A percentile compares a stretch with the other conserved stretches of the same genome.
phyloP scores from a whole-genome alignment of 1,284 basidiomycete species.

The Tausonia pullulans region DNA sequence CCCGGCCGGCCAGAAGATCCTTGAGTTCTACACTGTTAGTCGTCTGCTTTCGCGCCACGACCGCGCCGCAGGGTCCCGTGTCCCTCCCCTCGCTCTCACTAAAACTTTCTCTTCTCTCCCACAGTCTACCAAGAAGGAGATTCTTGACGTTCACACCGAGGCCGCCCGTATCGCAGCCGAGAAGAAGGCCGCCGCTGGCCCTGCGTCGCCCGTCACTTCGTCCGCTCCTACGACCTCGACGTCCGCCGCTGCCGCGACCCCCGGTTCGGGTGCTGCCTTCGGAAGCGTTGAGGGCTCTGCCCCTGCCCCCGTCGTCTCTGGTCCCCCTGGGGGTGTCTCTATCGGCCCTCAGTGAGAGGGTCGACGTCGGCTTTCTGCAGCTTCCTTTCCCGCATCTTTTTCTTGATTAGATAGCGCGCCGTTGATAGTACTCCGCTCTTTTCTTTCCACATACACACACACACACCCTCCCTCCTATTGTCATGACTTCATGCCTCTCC shows the following conservation, averaged over 20 bases:
- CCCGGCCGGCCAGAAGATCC: constrained; percentile 54
- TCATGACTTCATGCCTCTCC: no score
- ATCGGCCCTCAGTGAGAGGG: background rate
- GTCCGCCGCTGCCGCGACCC: background rate
- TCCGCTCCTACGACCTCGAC: background rate
- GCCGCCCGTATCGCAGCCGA: constrained; percentile 37
- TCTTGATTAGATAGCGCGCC: background rate
- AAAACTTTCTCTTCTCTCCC: constrained; percentile 40
- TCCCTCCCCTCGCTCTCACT: constrained; percentile 5
- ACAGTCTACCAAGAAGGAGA: constrained; percentile 60
- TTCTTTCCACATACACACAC: no score
- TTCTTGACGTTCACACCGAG: constrained; percentile 45
- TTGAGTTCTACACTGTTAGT: background rate
- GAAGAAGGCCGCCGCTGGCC: background rate
- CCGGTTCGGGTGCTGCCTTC: background rate
- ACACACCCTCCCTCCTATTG: no score
- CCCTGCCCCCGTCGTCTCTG: background rate
- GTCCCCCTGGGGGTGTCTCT: background rate
- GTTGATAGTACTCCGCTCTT: background rate
- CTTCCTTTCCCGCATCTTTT: background rate
- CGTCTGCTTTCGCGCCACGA: background rate
- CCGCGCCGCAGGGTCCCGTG: no score
- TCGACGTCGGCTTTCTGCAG: no score
- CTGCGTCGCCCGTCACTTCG: background rate
- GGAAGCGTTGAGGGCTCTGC: background rate